Base-by-base conservation (phyloP, 2,329 filamentous ascomycete species). In the Passalora sequoiae region DNA sequence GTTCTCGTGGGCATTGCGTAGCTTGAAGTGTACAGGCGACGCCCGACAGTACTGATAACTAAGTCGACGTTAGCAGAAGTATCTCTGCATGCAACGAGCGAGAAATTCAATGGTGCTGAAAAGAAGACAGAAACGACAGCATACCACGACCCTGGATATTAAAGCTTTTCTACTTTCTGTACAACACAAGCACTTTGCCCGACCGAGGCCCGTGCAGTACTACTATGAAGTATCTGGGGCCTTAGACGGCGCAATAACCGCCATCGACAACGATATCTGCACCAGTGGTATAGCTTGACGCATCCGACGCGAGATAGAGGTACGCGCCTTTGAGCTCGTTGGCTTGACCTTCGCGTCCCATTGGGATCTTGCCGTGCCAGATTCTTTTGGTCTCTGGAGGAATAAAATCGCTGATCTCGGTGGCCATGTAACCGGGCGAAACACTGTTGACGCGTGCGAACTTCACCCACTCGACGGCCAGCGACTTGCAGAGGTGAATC, bases 401-500 rank as follows among this genome's bases (percentile, higher is more conserved):
- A 8, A 50, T 42, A 13, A 67, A 63, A 0, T 73, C 73, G 0
- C 72, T 71, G 67, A 78, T 76, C 54, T 74, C 73, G 0, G 75
- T 78, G 39, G 76, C 68, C 53, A 78, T 74, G 57, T 75, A 78
- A 4, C 72, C 73, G 0, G 72, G 72, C 0, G 69, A 72, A 7
- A 79, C 70, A 38, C 73, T 68, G 53, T 79, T 79, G 19, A 77
- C 76, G 3, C 76, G 68, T 3, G 75, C 76, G 51, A 78, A 57
- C 4, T 75, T 72, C 6, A 72, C 64, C 76, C 76, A 79, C 49
- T 79, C 76, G 4, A 73, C 64, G 0, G 76, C 74, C 28, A 79
- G 61, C 1, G 68, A 73, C 58, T 77, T 78, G 42, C 73, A 73
- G 28, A 79, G 68, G 42, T 80, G 76, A 3, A 72, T 75, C 8